Conservation (phyloP, 2,329 filamentous ascomycete genomes). For the Nannizziopsis arthrosporioides region DNA sequence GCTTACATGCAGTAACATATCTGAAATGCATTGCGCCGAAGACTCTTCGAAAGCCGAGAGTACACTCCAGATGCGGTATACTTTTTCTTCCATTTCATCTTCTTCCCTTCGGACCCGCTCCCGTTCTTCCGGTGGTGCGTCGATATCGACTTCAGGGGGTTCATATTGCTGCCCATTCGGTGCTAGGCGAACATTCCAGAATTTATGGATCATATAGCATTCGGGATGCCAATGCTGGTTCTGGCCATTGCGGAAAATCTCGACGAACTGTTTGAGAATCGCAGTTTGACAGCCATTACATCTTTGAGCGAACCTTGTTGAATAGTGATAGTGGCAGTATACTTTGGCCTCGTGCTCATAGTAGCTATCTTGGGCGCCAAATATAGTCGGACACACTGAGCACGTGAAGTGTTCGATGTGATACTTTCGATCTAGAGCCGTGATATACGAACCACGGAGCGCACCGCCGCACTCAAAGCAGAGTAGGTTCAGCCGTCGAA, state of each 20-base stretch:
- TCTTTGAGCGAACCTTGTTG: slow-evolving; percentile 87
- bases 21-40: slow-evolving; percentile 93
- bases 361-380: slow-evolving; percentile 95
- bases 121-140: slow-evolving; percentile 56
- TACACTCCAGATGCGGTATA: slow-evolving; percentile 96
- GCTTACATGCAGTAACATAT: slow-evolving; percentile 97
- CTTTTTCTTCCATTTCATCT: slow-evolving; percentile 93
- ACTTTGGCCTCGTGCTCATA: slow-evolving; percentile 96
- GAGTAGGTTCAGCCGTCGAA: slow-evolving; percentile 76
- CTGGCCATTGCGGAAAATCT: slow-evolving; percentile 94
- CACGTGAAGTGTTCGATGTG: slow-evolving; percentile 99
- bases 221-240: slow-evolving; percentile 99
- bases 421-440: slow-evolving; percentile 92
- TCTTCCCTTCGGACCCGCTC: slow-evolving; percentile 71
- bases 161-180: slow-evolving; percentile 45
- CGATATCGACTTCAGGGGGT: slow-evolving; percentile 36
- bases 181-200: slow-evolving; percentile 90
- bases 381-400: slow-evolving; percentile 92
- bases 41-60: slow-evolving; percentile 95
- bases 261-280: slow-evolving; percentile 97
- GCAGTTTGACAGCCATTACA: slow-evolving; percentile 96
- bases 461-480: slow-evolving; percentile 89
- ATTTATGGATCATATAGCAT: slow-evolving; percentile 99
- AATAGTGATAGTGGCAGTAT: slow-evolving; percentile 98
- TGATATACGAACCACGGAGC: slow-evolving; percentile 93